Evolutionary conservation across 805 yeast genomes (phyloP).

Genomic region (Yamadazyma insecticola): DNA sequence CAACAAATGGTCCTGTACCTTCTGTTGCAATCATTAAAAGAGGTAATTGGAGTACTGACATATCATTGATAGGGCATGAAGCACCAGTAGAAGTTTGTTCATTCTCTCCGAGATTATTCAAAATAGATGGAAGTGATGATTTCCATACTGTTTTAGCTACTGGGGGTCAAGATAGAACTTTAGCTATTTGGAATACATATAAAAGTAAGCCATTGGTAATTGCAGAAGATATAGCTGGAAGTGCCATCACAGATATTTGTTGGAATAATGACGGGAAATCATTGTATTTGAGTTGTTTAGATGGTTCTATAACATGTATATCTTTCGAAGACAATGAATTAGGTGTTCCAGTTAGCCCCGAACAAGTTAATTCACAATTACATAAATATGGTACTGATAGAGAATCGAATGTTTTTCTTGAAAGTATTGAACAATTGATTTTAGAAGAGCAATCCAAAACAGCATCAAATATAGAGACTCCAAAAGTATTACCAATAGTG

Average conservation of each 20-base stretch:
- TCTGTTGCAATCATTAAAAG: conserved; percentile 69
- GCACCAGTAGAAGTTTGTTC: conserved; percentile 80
- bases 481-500: not conserved
- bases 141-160: conserved; percentile 80
- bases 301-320: conserved; percentile 72
- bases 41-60: conserved; percentile 75
- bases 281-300: conserved; percentile 75
- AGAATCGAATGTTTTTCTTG: conserved; percentile 82
- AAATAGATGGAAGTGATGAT: conserved; percentile 23
- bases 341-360: conserved; percentile 61
- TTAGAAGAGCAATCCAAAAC: conserved; percentile 60
- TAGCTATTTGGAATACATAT: conserved; percentile 85
- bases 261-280: conserved; percentile 83
- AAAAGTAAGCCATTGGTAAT: conserved; percentile 74
- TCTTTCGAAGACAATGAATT: conserved; percentile 60
- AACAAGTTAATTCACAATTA: conserved; percentile 60
- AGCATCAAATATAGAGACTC: too few relatives aligned
- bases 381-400: conserved; percentile 85
- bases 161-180: conserved; percentile 88
- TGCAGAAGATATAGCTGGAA: conserved; percentile 68
- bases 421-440: conserved; percentile 70
- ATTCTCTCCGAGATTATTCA: conserved; percentile 67
- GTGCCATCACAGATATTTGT: conserved; percentile 80
- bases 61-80: conserved; percentile 76
- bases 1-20: conserved; percentile 77